Evolutionary conservation across 331 rosid species (phyloP).

Genomic region (Quercus phellos): DNA sequence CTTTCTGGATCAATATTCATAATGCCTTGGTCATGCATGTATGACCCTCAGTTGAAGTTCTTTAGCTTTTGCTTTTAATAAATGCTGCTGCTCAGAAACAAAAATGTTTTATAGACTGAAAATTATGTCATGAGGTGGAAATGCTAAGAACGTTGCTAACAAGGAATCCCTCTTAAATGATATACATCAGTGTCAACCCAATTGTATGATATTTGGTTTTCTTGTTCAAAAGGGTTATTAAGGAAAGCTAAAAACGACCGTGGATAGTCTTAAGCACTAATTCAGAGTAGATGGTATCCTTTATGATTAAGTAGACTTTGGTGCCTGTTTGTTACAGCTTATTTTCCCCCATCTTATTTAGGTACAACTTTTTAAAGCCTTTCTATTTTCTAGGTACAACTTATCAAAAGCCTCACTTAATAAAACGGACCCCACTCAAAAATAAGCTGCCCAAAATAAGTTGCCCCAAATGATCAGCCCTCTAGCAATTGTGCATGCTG

Average conservation of each 20-base stretch:
- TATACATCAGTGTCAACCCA: neutral
- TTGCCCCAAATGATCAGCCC: no score
- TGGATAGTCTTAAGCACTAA: neutral
- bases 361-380: no score
- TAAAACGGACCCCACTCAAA: no score
- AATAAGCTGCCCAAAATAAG: no score
- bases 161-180: neutral
- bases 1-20: slow-evolving; percentile 42
- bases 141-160: neutral
- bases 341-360: no score
- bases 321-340: no score
- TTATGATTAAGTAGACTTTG: neutral
- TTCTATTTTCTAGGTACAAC: no score
- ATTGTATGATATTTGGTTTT: neutral
- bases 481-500: neutral
- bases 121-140: neutral
- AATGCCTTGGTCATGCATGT: slow-evolving; percentile 41
- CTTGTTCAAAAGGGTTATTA: neutral
- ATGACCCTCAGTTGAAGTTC: neutral
- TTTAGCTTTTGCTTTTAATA: neutral
- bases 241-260: neutral
- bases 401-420: no score
- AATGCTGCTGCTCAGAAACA: neutral
- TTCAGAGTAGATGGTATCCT: neutral
- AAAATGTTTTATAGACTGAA: neutral